Conservation (phyloP, 352 stramenopile genomes). For the Phytophthora pluvialis region DNA sequence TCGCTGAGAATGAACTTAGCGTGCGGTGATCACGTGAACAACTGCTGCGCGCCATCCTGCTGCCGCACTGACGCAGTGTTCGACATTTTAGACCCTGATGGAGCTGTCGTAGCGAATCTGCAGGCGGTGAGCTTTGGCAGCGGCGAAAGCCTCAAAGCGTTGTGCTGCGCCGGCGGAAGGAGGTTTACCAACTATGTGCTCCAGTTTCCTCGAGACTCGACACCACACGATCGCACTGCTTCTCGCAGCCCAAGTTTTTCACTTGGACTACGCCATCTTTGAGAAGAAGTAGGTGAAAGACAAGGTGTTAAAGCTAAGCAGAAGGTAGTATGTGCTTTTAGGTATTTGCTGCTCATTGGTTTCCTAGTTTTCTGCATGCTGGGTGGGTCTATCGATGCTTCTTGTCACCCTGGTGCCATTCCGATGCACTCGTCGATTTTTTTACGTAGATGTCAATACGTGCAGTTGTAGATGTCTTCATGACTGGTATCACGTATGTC, state of each 20-base stretch:
- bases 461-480: no score
- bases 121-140: slow-evolving; percentile 61
- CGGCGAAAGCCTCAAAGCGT: slow-evolving; percentile 31
- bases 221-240: slow-evolving; percentile 61
- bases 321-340: no score
- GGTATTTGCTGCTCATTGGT: no score
- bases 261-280: slow-evolving; percentile 69
- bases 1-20: slow-evolving; percentile 55
- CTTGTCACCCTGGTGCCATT: no score
- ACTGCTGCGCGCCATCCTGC: slow-evolving; percentile 72
- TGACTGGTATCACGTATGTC: no score
- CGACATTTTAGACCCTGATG: slow-evolving; percentile 67
- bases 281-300: slow-evolving; percentile 32
- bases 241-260: slow-evolving; percentile 56
- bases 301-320: no score
- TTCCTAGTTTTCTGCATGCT: no score
- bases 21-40: slow-evolving; percentile 71
- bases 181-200: no score
- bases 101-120: slow-evolving; percentile 57
- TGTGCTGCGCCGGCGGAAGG: slow-evolving; percentile 44
- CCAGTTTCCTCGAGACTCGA: slow-evolving; percentile 68
- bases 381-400: no score
- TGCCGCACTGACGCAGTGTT: slow-evolving; percentile 71
- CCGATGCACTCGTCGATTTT: no score
- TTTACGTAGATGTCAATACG: no score